Evolutionary conservation across 2,329 filamentous ascomycete species (phyloP).

Genomic region (Aspergillus luchuensis): DNA sequence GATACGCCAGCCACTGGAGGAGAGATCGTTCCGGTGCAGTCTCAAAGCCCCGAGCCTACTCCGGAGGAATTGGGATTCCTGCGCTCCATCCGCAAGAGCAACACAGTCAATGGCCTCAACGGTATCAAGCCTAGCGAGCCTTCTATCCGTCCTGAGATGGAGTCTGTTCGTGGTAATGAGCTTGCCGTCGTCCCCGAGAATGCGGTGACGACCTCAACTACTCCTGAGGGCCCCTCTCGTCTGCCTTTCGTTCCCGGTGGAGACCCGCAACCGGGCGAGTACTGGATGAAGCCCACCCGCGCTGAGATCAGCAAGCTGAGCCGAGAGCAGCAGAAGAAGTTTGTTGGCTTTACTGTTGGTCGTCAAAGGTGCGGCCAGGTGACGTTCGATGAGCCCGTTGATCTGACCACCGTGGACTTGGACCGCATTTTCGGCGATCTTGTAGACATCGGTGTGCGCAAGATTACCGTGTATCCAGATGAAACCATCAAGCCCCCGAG

Average conservation of each 20-base stretch:
- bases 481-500: constrained; percentile 75
- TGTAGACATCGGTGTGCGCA: constrained; percentile 73
- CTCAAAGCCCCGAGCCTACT: constrained; percentile 54
- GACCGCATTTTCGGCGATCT: constrained; percentile 78
- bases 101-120: constrained; percentile 50
- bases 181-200: constrained; percentile 75
- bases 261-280: constrained; percentile 68
- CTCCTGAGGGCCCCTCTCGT: constrained; percentile 38
- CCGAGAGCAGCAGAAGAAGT: constrained; percentile 72
- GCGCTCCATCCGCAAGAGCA: constrained; percentile 55
- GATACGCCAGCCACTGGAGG: constrained; percentile 39
- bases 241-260: constrained; percentile 32
- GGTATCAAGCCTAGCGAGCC: constrained; percentile 35
- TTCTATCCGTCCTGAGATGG: constrained; percentile 60
- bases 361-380: constrained; percentile 80
- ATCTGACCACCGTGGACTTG: constrained; percentile 75
- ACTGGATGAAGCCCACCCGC: constrained; percentile 80
- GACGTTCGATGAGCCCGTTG: constrained; percentile 77
- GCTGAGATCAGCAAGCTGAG: constrained; percentile 79
- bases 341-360: constrained; percentile 77
- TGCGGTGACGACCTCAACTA: constrained; percentile 37
- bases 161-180: constrained; percentile 72
- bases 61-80: constrained; percentile 63
- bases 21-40: constrained; percentile 57
- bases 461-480: constrained; percentile 83